phyloP scores from a whole-genome alignment of 1,284 basidiomycete species.

The Porogramme epimiltina region DNA sequence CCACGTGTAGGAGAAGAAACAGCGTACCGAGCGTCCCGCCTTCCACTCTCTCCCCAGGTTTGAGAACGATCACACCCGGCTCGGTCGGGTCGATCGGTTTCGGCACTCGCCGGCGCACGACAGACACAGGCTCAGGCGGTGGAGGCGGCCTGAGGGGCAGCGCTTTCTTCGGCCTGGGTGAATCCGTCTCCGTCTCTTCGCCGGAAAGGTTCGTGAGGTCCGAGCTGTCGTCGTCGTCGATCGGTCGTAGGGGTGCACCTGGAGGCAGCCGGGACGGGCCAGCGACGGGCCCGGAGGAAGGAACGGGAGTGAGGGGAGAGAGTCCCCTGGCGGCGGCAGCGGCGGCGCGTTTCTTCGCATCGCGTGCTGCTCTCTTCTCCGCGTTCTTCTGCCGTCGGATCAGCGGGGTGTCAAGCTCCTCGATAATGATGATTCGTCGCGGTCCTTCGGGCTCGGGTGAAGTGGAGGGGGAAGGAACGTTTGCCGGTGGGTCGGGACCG shows the following conservation, averaged over 20 bases:
- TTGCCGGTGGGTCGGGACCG: background rate
- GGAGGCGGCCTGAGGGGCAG: background rate
- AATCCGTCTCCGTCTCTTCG: slow-evolving; percentile 3
- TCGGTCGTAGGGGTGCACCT: too few species aligned
- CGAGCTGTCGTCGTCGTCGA: slow-evolving; percentile 11
- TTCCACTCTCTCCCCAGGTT: slow-evolving; percentile 33
- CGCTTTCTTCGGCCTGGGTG: background rate
- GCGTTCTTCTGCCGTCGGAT: slow-evolving; percentile 58
- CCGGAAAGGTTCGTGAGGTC: slow-evolving; percentile 16
- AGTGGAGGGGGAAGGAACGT: background rate
- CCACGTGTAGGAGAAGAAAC: background rate
- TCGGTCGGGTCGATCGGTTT: slow-evolving; percentile 6
- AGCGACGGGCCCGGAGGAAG: background rate
- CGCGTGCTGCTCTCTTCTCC: slow-evolving; percentile 46
- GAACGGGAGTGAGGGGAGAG: slow-evolving; percentile 5
- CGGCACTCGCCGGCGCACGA: background rate
- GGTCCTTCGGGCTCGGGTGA: slow-evolving; percentile 2
- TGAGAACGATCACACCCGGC: slow-evolving; percentile 25
- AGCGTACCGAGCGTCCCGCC: slow-evolving; percentile 41
- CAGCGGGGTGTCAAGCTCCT: slow-evolving; percentile 69
- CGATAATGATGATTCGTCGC: slow-evolving; percentile 49
- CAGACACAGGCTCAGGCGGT: background rate
- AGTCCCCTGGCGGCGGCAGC: too few species aligned
- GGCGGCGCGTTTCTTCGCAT: slow-evolving; percentile 12
- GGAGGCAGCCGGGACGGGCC: slow-evolving; percentile 5